Base-by-base conservation (phyloP, 768 basidiomycete genomes). In the Phylloporus sp. region DNA sequence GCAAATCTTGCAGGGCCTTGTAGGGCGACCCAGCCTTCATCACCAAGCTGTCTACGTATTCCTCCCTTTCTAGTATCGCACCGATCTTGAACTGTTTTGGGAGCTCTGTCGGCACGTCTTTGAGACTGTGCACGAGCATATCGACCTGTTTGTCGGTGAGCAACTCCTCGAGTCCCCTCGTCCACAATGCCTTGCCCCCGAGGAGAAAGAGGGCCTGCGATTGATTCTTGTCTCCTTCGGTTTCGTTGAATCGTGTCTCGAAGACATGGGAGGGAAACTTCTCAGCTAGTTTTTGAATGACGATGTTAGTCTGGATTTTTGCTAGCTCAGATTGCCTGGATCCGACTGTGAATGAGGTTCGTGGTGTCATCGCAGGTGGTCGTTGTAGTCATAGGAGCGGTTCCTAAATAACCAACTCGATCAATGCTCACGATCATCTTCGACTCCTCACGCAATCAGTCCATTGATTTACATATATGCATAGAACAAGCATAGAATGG, bases 171-270 rank as follows among this genome's bases (percentile, higher is more conserved):
- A 99, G 83, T 60, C 97, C 95, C 60, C 92, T 90, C 32, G 97
- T 99, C 97, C 97, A 99, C 26, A 97, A 70, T 0, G 88, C 80
- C 66, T 91, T 92, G n/a, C 91, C 92, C 34, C 93, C 93, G 15
- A 97, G 73, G 9, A 94, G 76, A 70, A 95, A 95, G 16, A 97
- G 75, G n/a, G 82, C 81, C 57, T 91, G 86, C 2, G 86, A 82
- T 70, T 95, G 91, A 62, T 97, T 94, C 63, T 89, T 88, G 73
- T 98, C 95, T 4, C 76, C 95, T 63, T 72, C 82, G 3, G 85
- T 92, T 20, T 81, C 86, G 77, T 84, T 85, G 67, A 79, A 80
- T 29, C 73, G 71, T 34, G 85, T 77, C 26, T 73, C 70, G 68
- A 85, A 81, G 7, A 66, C 52, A 35, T 73, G 59, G 12, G 64